These are phyloP conservation scores for Candida sp. DNA, from an alignment of 1,139 yeast genomes.

Conservation along the genomic window DNA sequence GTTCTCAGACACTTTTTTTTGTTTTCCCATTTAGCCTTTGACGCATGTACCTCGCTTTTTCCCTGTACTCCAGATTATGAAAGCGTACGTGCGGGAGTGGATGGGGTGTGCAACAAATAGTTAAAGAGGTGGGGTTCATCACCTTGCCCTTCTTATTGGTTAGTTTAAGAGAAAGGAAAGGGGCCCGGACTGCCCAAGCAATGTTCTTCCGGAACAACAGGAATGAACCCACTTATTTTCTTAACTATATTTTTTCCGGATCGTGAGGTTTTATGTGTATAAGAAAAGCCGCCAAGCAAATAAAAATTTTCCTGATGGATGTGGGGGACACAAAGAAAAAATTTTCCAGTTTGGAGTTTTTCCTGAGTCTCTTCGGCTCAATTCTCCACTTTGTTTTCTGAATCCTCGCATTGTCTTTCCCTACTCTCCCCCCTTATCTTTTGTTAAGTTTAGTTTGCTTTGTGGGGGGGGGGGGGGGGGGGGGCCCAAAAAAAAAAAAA, in stretches of 20 bases:
- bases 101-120: no score
- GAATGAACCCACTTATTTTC: background rate
- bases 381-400: background rate
- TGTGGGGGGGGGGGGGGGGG: background rate
- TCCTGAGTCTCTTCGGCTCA: background rate
- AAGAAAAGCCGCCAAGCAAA: no score
- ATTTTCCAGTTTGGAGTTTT: background rate
- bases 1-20: no score
- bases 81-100: no score
- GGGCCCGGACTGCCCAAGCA: background rate
- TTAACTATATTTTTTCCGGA: background rate
- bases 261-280: background rate
- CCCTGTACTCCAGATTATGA: background rate
- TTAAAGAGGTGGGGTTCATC: no score
- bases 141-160: no score
- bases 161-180: background rate
- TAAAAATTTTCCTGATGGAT: no score
- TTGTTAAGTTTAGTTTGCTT: background rate
- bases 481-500: no score
- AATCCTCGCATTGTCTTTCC: background rate
- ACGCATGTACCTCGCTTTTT: no score
- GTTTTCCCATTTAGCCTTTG: no score
- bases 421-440: background rate
- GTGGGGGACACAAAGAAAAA: background rate
- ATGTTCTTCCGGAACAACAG: background rate